Conservation (phyloP, 495 filamentous ascomycete species). For the Penicillium tannophilum region DNA sequence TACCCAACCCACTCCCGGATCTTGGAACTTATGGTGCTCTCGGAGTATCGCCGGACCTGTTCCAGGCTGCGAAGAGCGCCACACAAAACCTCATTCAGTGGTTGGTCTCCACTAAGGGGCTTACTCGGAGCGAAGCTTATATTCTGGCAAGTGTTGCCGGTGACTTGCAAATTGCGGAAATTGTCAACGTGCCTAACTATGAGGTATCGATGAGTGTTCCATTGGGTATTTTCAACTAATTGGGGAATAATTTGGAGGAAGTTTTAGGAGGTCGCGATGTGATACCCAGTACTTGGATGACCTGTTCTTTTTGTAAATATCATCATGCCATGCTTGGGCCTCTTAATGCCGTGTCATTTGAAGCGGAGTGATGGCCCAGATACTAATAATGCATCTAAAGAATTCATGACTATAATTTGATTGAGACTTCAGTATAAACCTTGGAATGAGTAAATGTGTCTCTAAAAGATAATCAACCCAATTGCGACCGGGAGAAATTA, state of each 20-base stretch:
- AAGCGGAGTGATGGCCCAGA: background rate
- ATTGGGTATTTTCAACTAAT: constrained; percentile 41
- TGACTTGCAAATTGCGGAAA: constrained; percentile 48
- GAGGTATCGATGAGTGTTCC: constrained; percentile 49
- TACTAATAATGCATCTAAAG: background rate
- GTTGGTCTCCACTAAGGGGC: constrained; percentile 46
- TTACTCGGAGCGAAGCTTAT: constrained; percentile 49
- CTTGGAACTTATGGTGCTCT: constrained; percentile 49
- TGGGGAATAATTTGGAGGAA: background rate
- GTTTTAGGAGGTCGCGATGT: constrained; percentile 8
- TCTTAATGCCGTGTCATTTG: background rate
- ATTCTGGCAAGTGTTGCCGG: constrained; percentile 52
- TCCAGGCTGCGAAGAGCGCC: constrained; percentile 48
- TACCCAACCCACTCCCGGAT: constrained; percentile 29
- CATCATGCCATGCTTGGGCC: constrained; percentile 6
- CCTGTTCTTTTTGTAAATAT: constrained; percentile 17
- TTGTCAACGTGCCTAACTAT: constrained; percentile 54
- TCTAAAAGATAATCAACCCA: background rate
- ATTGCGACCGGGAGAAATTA: background rate
- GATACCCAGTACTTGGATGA: constrained; percentile 23
- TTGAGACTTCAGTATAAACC: too few relatives aligned
- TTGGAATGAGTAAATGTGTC: background rate
- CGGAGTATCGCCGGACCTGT: constrained; percentile 45
- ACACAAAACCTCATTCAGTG: constrained; percentile 46
- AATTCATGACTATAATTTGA: background rate